Conservation (phyloP, 176 grass and related monocot genomes). For the Rhynchospora breviuscula region DNA sequence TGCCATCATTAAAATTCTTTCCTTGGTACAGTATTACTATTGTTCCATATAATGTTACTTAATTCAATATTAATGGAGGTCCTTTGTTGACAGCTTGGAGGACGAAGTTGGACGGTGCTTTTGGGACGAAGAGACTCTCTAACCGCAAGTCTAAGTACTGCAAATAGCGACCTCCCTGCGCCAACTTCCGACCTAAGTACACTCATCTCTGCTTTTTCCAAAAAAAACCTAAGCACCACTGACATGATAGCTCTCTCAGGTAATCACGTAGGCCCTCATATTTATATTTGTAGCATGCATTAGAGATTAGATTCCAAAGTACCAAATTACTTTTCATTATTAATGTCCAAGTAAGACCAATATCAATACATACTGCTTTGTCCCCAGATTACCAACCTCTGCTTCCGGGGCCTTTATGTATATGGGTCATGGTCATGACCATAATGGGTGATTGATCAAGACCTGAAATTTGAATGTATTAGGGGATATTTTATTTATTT, state of each 20-base stretch:
- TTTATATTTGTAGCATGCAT: background rate
- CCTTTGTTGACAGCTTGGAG: constrained; percentile 45
- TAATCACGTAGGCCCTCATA: background rate
- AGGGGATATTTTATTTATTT: too few relatives aligned
- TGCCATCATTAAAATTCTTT: background rate
- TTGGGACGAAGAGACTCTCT: constrained; percentile 61
- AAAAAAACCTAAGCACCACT: constrained; percentile 41
- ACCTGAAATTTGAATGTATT: too few relatives aligned
- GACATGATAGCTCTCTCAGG: constrained; percentile 74
- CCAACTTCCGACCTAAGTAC: constrained; percentile 28
- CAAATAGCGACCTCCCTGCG: constrained; percentile 47
- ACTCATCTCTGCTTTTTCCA: constrained; percentile 42
- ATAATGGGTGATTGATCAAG: too few relatives aligned
- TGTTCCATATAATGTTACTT: background rate
- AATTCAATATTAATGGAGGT: background rate
- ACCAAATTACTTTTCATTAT: background rate
- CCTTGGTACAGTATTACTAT: background rate
- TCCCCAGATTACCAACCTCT: background rate
- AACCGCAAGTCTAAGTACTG: constrained; percentile 32
- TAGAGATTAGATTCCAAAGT: background rate
- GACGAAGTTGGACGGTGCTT: constrained; percentile 40
- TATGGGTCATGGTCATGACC: too few relatives aligned
- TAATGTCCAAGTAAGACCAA: background rate
- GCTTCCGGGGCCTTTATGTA: background rate
- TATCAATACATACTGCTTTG: background rate